Percentiles rank a stretch among this genome's conserved stretches.
phyloP scores from a whole-genome alignment of 2,329 filamentous ascomycete genomes.

The Stagonosporopsis vannaccii region DNA sequence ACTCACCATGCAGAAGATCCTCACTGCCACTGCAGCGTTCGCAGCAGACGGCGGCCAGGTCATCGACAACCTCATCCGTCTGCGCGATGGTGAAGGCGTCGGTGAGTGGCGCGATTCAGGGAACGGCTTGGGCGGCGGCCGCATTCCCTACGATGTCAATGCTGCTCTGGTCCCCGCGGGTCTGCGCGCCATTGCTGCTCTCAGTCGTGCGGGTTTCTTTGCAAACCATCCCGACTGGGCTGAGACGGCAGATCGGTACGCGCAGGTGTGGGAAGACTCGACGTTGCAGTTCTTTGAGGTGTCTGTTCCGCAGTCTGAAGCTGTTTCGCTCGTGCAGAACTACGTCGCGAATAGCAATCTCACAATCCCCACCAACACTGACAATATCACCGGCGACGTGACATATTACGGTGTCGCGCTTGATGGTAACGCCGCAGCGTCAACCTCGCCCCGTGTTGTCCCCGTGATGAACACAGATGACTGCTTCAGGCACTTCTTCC shows the following conservation, averaged over 20 bases:
- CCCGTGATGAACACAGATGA: slow-evolving; percentile 70
- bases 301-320: slow-evolving; percentile 53
- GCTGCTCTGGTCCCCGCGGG: slow-evolving; percentile 68
- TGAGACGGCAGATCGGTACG: slow-evolving; percentile 51
- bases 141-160: slow-evolving; percentile 72
- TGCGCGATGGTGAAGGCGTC: slow-evolving; percentile 62
- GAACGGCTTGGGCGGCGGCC: slow-evolving; percentile 67
- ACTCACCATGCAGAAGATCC: slow-evolving; percentile 64
- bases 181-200: slow-evolving; percentile 63
- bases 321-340: slow-evolving; percentile 55
- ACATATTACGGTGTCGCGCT: slow-evolving; percentile 65
- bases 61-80: slow-evolving; percentile 63
- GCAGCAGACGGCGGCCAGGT: slow-evolving; percentile 56
- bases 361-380: slow-evolving; percentile 54
- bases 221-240: slow-evolving; percentile 58
- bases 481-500: slow-evolving; percentile 68
- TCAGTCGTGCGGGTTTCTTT: slow-evolving; percentile 62
- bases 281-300: slow-evolving; percentile 66
- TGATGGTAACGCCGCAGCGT: slow-evolving; percentile 48
- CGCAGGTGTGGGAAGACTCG: slow-evolving; percentile 68
- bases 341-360: slow-evolving; percentile 58
- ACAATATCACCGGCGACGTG: slow-evolving; percentile 55
- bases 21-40: slow-evolving; percentile 64
- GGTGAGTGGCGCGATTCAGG: slow-evolving; percentile 70
- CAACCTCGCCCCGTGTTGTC: slow-evolving; percentile 56